Base-by-base conservation (phyloP, 495 filamentous ascomycete genomes). In the Penicillium pancosmium region DNA sequence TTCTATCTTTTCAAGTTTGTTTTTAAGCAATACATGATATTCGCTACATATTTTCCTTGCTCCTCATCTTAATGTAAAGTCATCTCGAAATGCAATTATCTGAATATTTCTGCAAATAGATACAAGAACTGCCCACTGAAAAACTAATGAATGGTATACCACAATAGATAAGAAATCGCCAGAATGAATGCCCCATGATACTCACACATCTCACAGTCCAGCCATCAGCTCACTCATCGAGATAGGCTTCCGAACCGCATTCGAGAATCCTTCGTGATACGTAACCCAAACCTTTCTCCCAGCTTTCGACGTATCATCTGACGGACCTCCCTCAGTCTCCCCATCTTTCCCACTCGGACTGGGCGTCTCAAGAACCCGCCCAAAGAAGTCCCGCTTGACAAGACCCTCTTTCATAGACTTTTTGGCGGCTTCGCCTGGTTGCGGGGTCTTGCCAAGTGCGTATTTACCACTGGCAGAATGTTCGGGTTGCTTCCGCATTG, bases 231-330 rank as follows among this genome's bases (percentile, higher is more conserved):
- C 94, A 58, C 86, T 85, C 74, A 98, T 70, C 40, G 88, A 89
- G 59, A 98, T 84, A 4, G 92, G 92, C 71, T 97, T 98, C 69
- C 91, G 84, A 44, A 98, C 94, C 10, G 94, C 94, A 77, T 98
- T 98, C 62, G 91, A 94, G 69, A 91, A 88, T n/a, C 94, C 94
- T 74, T 98, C 94, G 67, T 97, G 88, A 70, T 89, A 98, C 59
- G 87, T 96, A 21, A 97, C 87, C 93, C 94, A 98, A 11, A 95
- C 88, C 68, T 86, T 88, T 19, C 74, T 76, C 47, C 83, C 84
- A 46, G 75, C 64, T 47, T 75, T 73, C 4, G 62, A 73, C 54
- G 55, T 52, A 31, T 78, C 76, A 48, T 71, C 69, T 48, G 59
- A 63, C 47, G 67, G 65, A 57, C 71, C 61, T 15, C 53, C 59